Base-by-base conservation (phyloP, 2,329 filamentous ascomycete genomes). In the Claviceps quebecensis region DNA sequence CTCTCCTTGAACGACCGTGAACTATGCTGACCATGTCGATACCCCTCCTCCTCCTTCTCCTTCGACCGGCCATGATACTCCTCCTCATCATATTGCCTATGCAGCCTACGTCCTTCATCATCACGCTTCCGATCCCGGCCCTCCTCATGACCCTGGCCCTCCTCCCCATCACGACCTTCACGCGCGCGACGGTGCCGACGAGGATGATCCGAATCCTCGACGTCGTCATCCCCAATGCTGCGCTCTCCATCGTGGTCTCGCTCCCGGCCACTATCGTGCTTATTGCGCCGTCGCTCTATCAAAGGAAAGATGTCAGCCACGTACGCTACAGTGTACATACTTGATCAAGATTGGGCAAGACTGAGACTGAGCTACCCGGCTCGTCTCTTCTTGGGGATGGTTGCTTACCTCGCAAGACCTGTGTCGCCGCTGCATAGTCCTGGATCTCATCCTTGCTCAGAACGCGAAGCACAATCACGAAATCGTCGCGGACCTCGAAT, bases 401-500 rank as follows among this genome's bases (percentile, higher is more conserved):
- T 6, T 38, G 37, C 76, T 62, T 72, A 87, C 85, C 86, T 79
- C 89, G 78, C 55, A 96, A 79, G 61, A 87, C 80, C 57, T 83
- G 81, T 9, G 91, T 96, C 47, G 84, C 84, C 56, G 83, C 78
- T 13, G 89, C 88, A 63, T 95, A 89, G 37, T 81, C 83, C 66
- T 95, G 85, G 52, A 97, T 95, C 62, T 97, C 89, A 58, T 94
- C 87, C 66, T 86, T 87, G 47, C 81, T 86, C 63, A 97, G 67
- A 7, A 96, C 91, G 52, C 90, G 77, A 52, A 97, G 73, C 2
- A 96, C 89, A 65, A 96, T 95, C 53, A 97, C 89, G 65, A 89
- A 94, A 61, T 95, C 89, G 54, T 89, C 80, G n/a, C 89, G 80
- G 59, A 94, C 86, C 67, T 97, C 91, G 58, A 86, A 97, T 34